Evolutionary conservation across 192 early-diverging fungal species (phyloP).

Genomic region (Pilaira anomala): DNA sequence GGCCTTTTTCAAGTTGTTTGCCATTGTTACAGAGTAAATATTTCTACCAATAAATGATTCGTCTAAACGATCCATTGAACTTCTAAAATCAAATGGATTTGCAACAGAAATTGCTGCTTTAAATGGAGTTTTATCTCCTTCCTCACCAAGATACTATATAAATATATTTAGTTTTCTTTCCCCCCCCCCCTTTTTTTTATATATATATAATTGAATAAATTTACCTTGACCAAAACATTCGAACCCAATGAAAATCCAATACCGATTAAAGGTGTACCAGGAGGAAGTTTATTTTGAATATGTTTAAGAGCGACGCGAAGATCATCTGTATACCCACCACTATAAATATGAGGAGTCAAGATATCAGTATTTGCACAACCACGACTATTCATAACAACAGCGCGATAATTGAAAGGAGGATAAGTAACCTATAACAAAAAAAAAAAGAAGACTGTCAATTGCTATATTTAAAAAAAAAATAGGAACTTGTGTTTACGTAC

Average conservation of each 20-base stretch:
- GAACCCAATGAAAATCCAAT: slow-evolving; percentile 92
- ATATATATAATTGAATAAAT: not conserved
- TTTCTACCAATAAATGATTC: slow-evolving; percentile 36
- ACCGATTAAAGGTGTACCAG: slow-evolving; percentile 68
- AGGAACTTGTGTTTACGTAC: slow-evolving; percentile 31
- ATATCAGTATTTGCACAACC: slow-evolving; percentile 86
- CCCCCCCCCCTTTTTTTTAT: not conserved
- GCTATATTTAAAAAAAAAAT: not conserved
- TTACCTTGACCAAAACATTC: slow-evolving; percentile 86
- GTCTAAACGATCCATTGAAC: slow-evolving; percentile 28
- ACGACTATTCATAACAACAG: slow-evolving; percentile 86
- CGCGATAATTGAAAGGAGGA: slow-evolving; percentile 62
- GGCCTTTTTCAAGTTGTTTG: slow-evolving; percentile 41
- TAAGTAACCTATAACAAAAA: slow-evolving; percentile 28
- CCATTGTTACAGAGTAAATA: slow-evolving; percentile 52
- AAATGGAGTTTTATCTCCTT: slow-evolving; percentile 70
- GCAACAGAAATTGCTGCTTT: slow-evolving; percentile 73
- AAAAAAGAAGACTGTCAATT: not conserved
- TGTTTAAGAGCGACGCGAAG: slow-evolving; percentile 55
- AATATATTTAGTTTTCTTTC: not conserved
- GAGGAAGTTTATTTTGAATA: slow-evolving; percentile 50
- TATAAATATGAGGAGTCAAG: slow-evolving; percentile 75
- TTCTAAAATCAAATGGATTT: slow-evolving; percentile 85
- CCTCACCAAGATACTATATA: slow-evolving; percentile 76
- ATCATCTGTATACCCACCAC: slow-evolving; percentile 82